These are phyloP conservation scores for Hanseniaspora uvarum DNA, from an alignment of 1,139 yeast species.

Conservation along the genomic window DNA sequence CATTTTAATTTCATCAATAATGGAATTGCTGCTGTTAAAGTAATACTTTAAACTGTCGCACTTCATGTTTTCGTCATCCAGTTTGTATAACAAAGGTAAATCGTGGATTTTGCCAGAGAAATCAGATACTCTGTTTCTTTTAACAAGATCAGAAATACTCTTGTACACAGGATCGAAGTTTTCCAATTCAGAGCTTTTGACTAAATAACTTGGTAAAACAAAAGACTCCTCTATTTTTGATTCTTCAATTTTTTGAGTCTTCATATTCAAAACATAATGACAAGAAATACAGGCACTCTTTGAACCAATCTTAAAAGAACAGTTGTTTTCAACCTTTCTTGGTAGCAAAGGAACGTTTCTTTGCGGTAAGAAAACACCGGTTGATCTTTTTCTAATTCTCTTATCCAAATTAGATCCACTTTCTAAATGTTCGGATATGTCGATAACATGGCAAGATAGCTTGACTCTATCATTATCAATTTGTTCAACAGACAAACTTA, in stretches of 20 bases:
- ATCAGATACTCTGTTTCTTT: constrained; percentile 6
- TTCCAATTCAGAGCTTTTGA: constrained; percentile 21
- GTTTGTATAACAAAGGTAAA: constrained; percentile 61
- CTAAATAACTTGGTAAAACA: constrained; percentile 47
- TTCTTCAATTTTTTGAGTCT: constrained; percentile 62
- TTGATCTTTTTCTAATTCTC: constrained; percentile 81
- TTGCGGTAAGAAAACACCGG: constrained; percentile 86
- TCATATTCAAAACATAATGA: constrained; percentile 68
- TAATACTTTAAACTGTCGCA: constrained; percentile 50
- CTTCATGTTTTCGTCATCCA: constrained; percentile 76
- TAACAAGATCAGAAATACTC: background rate
- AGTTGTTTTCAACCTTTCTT: constrained; percentile 44
- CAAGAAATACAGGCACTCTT: constrained; percentile 66
- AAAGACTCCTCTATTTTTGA: constrained; percentile 69
- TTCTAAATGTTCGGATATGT: constrained; percentile 59
- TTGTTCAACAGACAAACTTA: constrained; percentile 69
- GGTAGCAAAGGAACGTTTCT: constrained; percentile 63
- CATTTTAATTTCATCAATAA: constrained; percentile 65
- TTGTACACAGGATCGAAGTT: background rate
- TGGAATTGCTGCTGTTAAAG: constrained; percentile 53
- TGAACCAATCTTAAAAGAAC: constrained; percentile 55
- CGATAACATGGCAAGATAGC: constrained; percentile 63
- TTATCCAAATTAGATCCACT: constrained; percentile 73
- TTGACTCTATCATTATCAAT: constrained; percentile 44
- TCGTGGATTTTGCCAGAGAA: constrained; percentile 34